Evolutionary conservation across 75 land plant species (phyloP).

Genomic region (Larix kaempferi): DNA sequence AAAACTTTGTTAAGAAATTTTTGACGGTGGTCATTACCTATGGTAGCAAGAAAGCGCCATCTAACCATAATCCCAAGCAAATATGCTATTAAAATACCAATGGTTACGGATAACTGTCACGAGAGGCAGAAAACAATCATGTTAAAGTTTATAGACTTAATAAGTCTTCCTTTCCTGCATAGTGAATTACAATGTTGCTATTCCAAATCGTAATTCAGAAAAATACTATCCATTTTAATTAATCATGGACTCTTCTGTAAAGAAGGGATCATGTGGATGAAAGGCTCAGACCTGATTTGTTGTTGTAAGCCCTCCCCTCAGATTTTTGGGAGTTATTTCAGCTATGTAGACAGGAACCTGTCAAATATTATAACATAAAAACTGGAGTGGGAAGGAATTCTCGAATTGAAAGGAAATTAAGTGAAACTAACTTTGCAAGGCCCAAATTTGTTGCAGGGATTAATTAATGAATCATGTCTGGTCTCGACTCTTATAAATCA

Average conservation of each 20-base stretch:
- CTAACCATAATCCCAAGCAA: constrained; percentile 23
- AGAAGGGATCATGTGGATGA: too few relatives aligned
- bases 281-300: constrained; percentile 45
- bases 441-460: neutral
- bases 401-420: too few relatives aligned
- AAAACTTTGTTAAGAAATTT: too few relatives aligned
- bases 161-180: too few relatives aligned
- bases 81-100: constrained; percentile 36
- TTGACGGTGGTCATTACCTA: constrained; percentile 16
- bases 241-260: neutral
- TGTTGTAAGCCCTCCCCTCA: constrained; percentile 66
- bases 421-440: too few relatives aligned
- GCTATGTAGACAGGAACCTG: constrained; percentile 90
- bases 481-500: neutral
- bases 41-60: constrained; percentile 31
- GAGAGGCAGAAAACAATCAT: neutral
- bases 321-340: constrained; percentile 75
- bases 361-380: neutral
- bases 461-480: neutral
- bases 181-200: neutral
- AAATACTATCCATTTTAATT: too few relatives aligned
- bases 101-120: constrained; percentile 33
- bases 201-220: too few relatives aligned
- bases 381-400: too few relatives aligned
- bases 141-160: too few relatives aligned